Evolutionary conservation across 352 stramenopile genomes (phyloP).

Genomic region (Peronospora destructor): DNA sequence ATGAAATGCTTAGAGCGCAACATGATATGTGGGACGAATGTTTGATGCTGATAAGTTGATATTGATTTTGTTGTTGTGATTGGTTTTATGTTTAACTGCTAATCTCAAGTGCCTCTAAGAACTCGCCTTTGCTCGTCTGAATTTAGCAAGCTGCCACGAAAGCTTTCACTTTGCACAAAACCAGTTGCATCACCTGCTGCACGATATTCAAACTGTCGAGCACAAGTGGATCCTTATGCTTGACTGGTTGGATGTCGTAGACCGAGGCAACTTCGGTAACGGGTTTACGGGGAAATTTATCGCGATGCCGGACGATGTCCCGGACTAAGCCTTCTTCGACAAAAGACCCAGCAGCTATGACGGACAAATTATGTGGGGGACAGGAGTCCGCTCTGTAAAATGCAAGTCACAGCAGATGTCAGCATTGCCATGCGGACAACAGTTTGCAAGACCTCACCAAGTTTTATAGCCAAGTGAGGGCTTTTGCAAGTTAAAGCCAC

Average conservation of each 20-base stretch:
- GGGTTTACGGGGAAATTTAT: conserved; percentile 85
- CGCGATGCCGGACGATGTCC: conserved; percentile 81
- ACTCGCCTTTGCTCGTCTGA: conserved; percentile 51
- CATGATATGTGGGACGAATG: conserved; percentile 7
- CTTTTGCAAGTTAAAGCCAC: too few relatives aligned
- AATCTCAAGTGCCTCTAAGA: conserved; percentile 42
- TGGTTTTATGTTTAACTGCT: conserved; percentile 12
- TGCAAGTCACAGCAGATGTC: too few relatives aligned
- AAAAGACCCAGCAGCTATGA: conserved; percentile 82
- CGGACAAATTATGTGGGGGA: conserved; percentile 72
- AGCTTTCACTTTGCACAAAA: conserved; percentile 75
- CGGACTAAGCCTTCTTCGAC: conserved; percentile 83
- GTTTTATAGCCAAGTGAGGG: too few relatives aligned
- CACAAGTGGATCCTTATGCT: conserved; percentile 51
- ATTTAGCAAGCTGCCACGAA: conserved; percentile 71
- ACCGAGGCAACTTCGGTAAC: conserved; percentile 80
- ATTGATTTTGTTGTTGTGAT: conserved; percentile 7
- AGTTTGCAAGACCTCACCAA: too few relatives aligned
- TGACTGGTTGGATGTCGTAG: conserved; percentile 57
- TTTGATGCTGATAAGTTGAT: not conserved
- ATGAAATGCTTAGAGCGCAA: conserved; percentile 11
- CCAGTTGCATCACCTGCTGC: conserved; percentile 51
- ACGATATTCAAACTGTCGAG: conserved; percentile 24
- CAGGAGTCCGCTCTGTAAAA: conserved; percentile 79
- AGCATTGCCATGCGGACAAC: conserved; percentile 4